A percentile compares a stretch with the other conserved stretches of the same genome.
phyloP scores from a whole-genome alignment of 148 eudicot genomes.

The Heliamphora exappendiculata region DNA sequence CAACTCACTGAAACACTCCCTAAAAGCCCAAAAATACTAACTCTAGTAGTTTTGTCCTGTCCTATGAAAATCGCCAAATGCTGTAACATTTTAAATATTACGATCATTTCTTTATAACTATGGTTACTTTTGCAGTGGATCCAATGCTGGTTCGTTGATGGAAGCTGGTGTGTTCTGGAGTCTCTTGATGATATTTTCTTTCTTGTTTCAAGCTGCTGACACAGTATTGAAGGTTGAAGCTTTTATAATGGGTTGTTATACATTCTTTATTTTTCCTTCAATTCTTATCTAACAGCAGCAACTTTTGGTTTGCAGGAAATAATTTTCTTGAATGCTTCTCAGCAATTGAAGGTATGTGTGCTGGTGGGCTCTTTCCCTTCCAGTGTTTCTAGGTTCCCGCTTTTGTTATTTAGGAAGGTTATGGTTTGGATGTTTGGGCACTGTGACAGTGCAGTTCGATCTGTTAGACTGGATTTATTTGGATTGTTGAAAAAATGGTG shows the following conservation, averaged over 20 bases:
- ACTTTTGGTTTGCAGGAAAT: conserved; percentile 54
- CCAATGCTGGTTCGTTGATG: conserved; percentile 74
- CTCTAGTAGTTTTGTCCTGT: too few species aligned
- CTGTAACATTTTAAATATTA: too few species aligned
- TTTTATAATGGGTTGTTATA: conserved; percentile 12
- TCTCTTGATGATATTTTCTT: conserved; percentile 76
- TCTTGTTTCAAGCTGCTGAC: conserved; percentile 91
- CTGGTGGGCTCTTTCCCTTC: background rate
- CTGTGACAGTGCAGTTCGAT: background rate
- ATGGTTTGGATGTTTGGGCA: background rate
- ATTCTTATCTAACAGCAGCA: conserved; percentile 16
- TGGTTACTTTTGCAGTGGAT: conserved; percentile 56
- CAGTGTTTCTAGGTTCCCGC: background rate
- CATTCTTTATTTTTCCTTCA: background rate
- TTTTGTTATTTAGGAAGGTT: background rate
- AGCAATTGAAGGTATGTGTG: conserved; percentile 58
- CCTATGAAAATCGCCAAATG: background rate
- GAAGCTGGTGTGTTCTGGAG: conserved; percentile 83
- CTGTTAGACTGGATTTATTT: background rate
- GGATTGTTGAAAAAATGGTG: background rate
- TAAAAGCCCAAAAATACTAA: too few species aligned
- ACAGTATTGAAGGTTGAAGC: conserved; percentile 70
- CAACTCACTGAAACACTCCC: too few species aligned
- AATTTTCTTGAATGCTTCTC: conserved; percentile 60
- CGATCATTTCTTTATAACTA: background rate